Evolutionary conservation across 2,329 filamentous ascomycete genomes (phyloP).

Genomic region (Macroventuria anomochaeta): DNA sequence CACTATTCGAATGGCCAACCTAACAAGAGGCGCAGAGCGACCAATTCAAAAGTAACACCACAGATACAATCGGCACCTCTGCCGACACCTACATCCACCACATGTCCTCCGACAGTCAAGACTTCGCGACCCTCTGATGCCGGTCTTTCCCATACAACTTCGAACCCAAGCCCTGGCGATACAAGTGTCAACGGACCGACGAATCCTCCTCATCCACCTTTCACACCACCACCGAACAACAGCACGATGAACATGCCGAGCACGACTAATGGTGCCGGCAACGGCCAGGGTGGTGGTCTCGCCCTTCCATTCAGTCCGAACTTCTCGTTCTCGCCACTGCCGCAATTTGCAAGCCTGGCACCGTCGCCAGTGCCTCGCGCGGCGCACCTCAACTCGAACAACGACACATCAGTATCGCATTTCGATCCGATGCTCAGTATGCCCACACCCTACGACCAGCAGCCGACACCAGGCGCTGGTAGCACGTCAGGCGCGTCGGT

Average conservation of each 20-base stretch:
- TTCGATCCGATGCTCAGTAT: slow-evolving; percentile 53
- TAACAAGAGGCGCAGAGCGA: slow-evolving; percentile 44
- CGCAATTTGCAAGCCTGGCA: slow-evolving; percentile 43
- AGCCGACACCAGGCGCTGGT: slow-evolving; percentile 54
- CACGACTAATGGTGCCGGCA: slow-evolving; percentile 12
- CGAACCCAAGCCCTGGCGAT: slow-evolving; percentile 33
- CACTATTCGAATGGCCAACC: slow-evolving; percentile 41
- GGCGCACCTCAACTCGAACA: slow-evolving; percentile 27
- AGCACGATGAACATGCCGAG: slow-evolving; percentile 24
- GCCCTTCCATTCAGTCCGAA: slow-evolving; percentile 51
- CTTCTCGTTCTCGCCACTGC: slow-evolving; percentile 48
- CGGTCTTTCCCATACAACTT: slow-evolving; percentile 27
- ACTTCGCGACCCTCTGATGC: slow-evolving; percentile 32
- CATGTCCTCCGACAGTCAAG: slow-evolving; percentile 29
- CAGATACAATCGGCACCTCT: slow-evolving; percentile 34
- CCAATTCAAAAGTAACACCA: slow-evolving; percentile 27
- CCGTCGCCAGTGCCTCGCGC: slow-evolving; percentile 37
- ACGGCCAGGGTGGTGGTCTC: slow-evolving; percentile 27
- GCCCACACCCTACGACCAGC: slow-evolving; percentile 50
- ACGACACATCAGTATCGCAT: slow-evolving; percentile 24
- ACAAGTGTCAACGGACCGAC: slow-evolving; percentile 28
- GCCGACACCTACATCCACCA: slow-evolving; percentile 42
- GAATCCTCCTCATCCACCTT: slow-evolving; percentile 34
- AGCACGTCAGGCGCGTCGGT: slow-evolving; percentile 50
- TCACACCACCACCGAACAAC: slow-evolving; percentile 37